Percentiles rank a stretch among this genome's conserved stretches.
These are phyloP conservation scores for Scleroderma citrinum DNA, from an alignment of 768 basidiomycete genomes.

Conservation along the genomic window DNA sequence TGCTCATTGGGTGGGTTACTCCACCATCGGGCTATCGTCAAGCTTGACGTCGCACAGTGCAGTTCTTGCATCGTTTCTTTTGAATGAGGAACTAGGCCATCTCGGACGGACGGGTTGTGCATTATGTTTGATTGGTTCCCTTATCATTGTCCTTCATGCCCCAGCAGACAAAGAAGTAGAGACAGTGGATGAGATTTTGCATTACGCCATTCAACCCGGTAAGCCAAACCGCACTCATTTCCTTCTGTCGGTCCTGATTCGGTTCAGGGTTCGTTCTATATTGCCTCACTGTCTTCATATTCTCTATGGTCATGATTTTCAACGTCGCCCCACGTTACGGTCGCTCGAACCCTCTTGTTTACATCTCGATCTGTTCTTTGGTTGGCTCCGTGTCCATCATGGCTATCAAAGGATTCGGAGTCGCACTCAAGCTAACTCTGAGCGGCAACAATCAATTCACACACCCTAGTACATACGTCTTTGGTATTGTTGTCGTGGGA, in stretches of 20 bases:
- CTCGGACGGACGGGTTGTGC: conserved; percentile 85
- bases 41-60: conserved; percentile 49
- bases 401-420: conserved; percentile 98
- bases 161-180: conserved; percentile 91
- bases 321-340: conserved; percentile 79
- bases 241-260: conserved; percentile 6
- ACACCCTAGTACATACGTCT: conserved; percentile 94
- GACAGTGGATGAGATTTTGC: conserved; percentile 90
- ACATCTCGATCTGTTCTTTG: conserved; percentile 93
- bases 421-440: conserved; percentile 92
- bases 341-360: conserved; percentile 81
- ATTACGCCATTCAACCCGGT: conserved; percentile 94
- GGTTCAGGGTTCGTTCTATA: conserved; percentile 85
- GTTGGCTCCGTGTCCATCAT: conserved; percentile 97
- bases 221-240: conserved; percentile 15
- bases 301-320: conserved; percentile 85
- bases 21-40: neutral
- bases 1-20: conserved; percentile 80
- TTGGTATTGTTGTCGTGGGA: conserved; percentile 70
- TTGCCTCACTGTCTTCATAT: conserved; percentile 77
- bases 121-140: conserved; percentile 76
- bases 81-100: conserved; percentile 91
- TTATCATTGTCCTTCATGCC: conserved; percentile 94
- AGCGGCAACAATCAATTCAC: conserved; percentile 93
- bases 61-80: conserved; percentile 86